Evolutionary conservation across 129 eudicot genomes (phyloP).

Genomic region (Flaveria sonorensis): DNA sequence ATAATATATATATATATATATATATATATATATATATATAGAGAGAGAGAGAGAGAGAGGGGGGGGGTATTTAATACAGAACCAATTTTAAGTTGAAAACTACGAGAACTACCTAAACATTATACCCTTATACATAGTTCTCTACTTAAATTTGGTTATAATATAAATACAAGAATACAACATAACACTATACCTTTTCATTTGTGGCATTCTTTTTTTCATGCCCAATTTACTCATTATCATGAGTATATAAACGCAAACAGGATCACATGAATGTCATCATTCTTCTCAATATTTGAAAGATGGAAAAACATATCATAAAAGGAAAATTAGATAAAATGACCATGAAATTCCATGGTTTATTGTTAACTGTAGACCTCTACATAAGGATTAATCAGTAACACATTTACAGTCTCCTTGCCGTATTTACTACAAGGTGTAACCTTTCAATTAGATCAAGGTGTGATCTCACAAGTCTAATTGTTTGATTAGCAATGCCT

Average conservation of each 20-base stretch:
- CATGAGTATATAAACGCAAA: conserved; percentile 29
- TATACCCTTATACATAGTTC: too few relatives aligned
- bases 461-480: neutral
- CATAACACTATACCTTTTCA: conserved; percentile 28
- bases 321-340: neutral
- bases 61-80: too few relatives aligned
- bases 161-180: neutral
- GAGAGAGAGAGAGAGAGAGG: too few relatives aligned
- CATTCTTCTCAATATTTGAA: conserved; percentile 6
- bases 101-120: too few relatives aligned
- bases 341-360: neutral
- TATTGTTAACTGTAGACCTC: conserved; percentile 1
- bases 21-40: too few relatives aligned
- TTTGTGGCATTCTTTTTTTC: conserved; percentile 33
- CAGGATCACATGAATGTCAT: conserved; percentile 24
- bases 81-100: too few relatives aligned
- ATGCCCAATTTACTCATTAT: conserved; percentile 25
- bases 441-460: conserved; percentile 1
- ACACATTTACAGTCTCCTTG: conserved; percentile 10
- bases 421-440: neutral
- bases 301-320: conserved; percentile 8
- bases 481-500: conserved; percentile 3
- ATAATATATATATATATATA: too few relatives aligned
- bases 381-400: neutral
- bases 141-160: too few relatives aligned